Evolutionary conservation across 257 asterid species (phyloP).

Genomic region (Solanum chiquidenum): DNA sequence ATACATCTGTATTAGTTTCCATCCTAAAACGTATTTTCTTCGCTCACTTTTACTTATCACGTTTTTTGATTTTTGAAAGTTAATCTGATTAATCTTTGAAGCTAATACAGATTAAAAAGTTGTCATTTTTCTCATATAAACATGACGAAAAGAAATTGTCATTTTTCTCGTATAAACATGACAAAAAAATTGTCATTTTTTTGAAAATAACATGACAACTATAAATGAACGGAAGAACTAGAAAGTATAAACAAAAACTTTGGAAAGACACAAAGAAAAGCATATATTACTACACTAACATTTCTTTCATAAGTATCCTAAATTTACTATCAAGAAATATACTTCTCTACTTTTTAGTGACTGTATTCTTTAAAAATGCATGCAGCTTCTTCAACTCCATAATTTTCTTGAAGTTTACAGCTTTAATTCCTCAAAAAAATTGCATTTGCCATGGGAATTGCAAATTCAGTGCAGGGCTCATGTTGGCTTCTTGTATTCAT

Average conservation of each 20-base stretch:
- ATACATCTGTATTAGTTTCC: neutral
- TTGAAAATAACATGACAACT: too few species aligned
- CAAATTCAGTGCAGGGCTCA: neutral
- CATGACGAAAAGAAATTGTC: too few species aligned
- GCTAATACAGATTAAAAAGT: too few species aligned
- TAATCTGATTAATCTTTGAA: neutral
- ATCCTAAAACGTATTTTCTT: neutral
- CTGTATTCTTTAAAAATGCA: neutral
- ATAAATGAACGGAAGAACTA: too few species aligned
- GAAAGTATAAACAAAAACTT: neutral
- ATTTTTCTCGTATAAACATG: too few species aligned
- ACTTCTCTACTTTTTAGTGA: neutral
- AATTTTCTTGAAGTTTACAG: neutral
- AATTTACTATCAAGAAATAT: neutral
- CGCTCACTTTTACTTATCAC: neutral
- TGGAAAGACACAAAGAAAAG: neutral
- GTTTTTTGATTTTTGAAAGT: neutral
- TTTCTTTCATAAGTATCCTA: neutral
- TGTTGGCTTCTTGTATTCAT: constrained; percentile 7
- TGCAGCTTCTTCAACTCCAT: neutral
- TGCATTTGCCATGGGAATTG: neutral
- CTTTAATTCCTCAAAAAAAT: neutral
- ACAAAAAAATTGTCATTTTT: too few species aligned
- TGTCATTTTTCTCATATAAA: too few species aligned
- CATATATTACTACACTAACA: neutral